Evolutionary conservation across 306 rosid species (phyloP).

Genomic region (Vicia faba): DNA sequence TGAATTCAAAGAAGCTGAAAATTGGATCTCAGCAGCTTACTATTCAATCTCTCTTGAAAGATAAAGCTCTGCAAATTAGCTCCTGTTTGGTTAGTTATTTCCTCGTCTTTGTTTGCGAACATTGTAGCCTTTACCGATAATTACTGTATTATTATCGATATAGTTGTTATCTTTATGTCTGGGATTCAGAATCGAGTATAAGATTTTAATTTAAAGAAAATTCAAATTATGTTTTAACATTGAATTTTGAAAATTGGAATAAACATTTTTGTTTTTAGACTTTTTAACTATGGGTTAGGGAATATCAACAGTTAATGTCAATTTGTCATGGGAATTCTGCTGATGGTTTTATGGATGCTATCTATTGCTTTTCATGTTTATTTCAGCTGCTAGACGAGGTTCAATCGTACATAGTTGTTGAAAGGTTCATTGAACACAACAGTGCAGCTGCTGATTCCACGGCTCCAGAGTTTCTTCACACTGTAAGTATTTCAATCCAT

Average conservation of each 20-base stretch:
- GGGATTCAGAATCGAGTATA: neutral
- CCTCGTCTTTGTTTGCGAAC: slow-evolving; percentile 12
- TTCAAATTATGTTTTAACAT: slow-evolving; percentile 2
- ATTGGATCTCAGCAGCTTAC: slow-evolving; percentile 65
- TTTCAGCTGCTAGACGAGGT: slow-evolving; percentile 82
- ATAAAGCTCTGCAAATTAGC: slow-evolving; percentile 70
- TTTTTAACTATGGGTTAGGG: too few species aligned
- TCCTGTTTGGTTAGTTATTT: slow-evolving; percentile 65
- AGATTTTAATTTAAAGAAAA: neutral
- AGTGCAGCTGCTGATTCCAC: slow-evolving; percentile 52
- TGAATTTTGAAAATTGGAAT: slow-evolving; percentile 2
- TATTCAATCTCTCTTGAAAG: slow-evolving; percentile 67
- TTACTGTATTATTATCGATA: neutral
- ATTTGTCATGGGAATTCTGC: slow-evolving; percentile 3
- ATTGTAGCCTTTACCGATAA: slow-evolving; percentile 3
- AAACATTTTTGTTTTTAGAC: neutral
- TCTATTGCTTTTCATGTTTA: slow-evolving; percentile 33
- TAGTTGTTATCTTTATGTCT: neutral
- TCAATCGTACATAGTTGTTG: slow-evolving; percentile 81
- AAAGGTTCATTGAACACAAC: slow-evolving; percentile 53
- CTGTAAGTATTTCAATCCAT: slow-evolving; percentile 56
- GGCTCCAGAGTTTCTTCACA: slow-evolving; percentile 58
- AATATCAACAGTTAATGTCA: too few species aligned
- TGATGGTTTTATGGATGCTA: slow-evolving; percentile 15
- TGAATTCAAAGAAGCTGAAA: slow-evolving; percentile 62